Percentiles rank a stretch among this genome's conserved stretches.
These are phyloP conservation scores for Elongisporangium senticosum DNA, from an alignment of 352 stramenopile genomes.

Conservation along the genomic window DNA sequence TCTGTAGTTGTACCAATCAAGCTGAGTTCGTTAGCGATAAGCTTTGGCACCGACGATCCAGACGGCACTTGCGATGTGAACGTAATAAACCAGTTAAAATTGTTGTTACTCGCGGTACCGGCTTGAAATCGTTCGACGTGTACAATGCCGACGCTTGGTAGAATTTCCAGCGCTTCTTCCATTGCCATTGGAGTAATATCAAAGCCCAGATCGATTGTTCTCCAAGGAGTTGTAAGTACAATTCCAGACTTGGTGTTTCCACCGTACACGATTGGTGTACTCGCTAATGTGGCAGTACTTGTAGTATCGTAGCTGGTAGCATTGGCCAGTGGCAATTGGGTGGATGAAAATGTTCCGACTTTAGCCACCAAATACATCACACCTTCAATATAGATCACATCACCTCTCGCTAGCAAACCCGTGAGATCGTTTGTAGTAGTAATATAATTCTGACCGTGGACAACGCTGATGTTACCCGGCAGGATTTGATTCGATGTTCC, in stretches of 20 bases:
- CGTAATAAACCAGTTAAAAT: slow-evolving; percentile 87
- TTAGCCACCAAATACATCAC: slow-evolving; percentile 72
- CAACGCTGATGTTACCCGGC: slow-evolving; percentile 46
- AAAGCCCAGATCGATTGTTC: slow-evolving; percentile 46
- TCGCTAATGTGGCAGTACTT: slow-evolving; percentile 20
- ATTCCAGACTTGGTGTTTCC: slow-evolving; percentile 36
- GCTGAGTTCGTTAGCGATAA: slow-evolving; percentile 49
- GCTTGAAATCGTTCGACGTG: slow-evolving; percentile 81
- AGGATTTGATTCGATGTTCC: slow-evolving; percentile 23
- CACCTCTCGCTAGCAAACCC: slow-evolving; percentile 71
- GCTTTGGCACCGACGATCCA: slow-evolving; percentile 24
- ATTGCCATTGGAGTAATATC: slow-evolving; percentile 54
- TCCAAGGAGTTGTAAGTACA: slow-evolving; percentile 45
- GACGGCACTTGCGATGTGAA: slow-evolving; percentile 67
- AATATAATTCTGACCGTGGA: slow-evolving; percentile 50
- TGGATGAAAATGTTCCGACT: slow-evolving; percentile 65
- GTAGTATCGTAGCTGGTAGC: slow-evolving; percentile 18
- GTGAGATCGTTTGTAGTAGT: slow-evolving; percentile 88
- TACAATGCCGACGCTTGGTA: slow-evolving; percentile 87
- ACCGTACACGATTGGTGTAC: slow-evolving; percentile 24
- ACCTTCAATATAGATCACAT: slow-evolving; percentile 75
- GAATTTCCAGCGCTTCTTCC: slow-evolving; percentile 78
- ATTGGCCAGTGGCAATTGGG: slow-evolving; percentile 49
- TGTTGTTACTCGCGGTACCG: slow-evolving; percentile 37
- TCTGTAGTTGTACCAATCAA: slow-evolving; percentile 27